These are phyloP conservation scores for Cordyceps fumosorosea DNA, from an alignment of 2,329 filamentous ascomycete species.

Conservation along the genomic window DNA sequence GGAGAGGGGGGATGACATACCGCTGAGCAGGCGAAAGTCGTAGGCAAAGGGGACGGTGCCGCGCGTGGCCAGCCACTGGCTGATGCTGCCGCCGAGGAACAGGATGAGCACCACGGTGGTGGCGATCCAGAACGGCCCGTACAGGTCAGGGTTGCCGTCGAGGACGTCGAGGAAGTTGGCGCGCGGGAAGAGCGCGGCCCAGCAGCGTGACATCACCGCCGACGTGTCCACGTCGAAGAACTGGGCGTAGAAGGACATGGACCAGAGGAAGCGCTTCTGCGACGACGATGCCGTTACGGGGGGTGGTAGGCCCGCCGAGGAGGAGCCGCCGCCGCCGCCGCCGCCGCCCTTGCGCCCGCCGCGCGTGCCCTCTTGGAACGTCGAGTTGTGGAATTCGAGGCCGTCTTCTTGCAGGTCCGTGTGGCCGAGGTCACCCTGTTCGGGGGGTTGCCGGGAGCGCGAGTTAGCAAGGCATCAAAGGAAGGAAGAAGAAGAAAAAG, in stretches of 20 bases:
- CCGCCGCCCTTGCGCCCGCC: conserved; percentile 37
- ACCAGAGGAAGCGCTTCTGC: conserved; percentile 90
- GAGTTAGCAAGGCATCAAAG: no score
- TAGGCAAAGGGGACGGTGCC: conserved; percentile 74
- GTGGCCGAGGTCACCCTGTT: conserved; percentile 89
- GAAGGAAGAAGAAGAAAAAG: no score
- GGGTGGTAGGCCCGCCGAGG: conserved; percentile 46
- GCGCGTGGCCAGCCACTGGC: conserved; percentile 70
- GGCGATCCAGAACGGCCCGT: conserved; percentile 97
- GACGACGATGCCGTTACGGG: conserved; percentile 47
- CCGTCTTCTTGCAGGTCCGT: conserved; percentile 91
- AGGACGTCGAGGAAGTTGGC: conserved; percentile 95
- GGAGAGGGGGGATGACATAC: conserved; percentile 42
- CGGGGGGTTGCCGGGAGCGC: not conserved
- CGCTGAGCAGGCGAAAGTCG: conserved; percentile 83
- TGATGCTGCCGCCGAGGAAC: conserved; percentile 92
- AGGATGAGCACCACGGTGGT: conserved; percentile 94
- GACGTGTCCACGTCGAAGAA: conserved; percentile 98
- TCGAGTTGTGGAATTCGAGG: conserved; percentile 95
- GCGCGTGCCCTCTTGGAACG: conserved; percentile 59
- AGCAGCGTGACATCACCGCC: conserved; percentile 80
- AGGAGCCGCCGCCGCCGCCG: no score
- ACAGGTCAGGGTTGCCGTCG: conserved; percentile 93
- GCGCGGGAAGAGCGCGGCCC: conserved; percentile 81
- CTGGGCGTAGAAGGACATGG: conserved; percentile 86